phyloP scores from a whole-genome alignment of 2,329 filamentous ascomycete genomes.

The Fusarium sp. region DNA sequence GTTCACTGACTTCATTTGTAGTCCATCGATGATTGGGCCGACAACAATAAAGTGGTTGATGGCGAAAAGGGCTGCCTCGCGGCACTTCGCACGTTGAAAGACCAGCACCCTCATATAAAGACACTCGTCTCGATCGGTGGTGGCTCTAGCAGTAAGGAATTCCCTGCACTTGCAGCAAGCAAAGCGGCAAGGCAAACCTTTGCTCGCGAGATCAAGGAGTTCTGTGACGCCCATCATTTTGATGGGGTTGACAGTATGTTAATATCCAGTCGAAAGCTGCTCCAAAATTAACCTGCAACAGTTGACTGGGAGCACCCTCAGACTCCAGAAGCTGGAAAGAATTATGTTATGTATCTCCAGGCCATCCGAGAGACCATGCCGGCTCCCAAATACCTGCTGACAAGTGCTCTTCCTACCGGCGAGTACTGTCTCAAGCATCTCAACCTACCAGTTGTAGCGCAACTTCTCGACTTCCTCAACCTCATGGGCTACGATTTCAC shows the following conservation, averaged over 20 bases:
- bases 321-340: slow-evolving; percentile 60
- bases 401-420: slow-evolving; percentile 70
- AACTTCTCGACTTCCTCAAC: slow-evolving; percentile 69
- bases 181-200: slow-evolving; percentile 60
- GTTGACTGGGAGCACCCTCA: slow-evolving; percentile 76
- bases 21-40: slow-evolving; percentile 70
- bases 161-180: slow-evolving; percentile 64
- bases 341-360: slow-evolving; percentile 66
- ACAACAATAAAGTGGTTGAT: slow-evolving; percentile 67
- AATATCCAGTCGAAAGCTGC: no score
- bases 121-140: slow-evolving; percentile 73
- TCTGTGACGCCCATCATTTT: slow-evolving; percentile 66
- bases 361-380: slow-evolving; percentile 65
- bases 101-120: slow-evolving; percentile 63
- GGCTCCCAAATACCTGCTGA: slow-evolving; percentile 64
- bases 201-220: slow-evolving; percentile 59
- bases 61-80: slow-evolving; percentile 68
- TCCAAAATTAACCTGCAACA: slow-evolving; percentile 39
- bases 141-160: slow-evolving; percentile 68
- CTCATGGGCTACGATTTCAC: slow-evolving; percentile 77
- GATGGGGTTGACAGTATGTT: slow-evolving; percentile 71
- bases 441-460: slow-evolving; percentile 60
- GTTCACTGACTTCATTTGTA: slow-evolving; percentile 21
- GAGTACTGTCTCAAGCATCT: slow-evolving; percentile 70
- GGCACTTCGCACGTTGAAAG: slow-evolving; percentile 67